Percentiles rank a stretch among this genome's conserved stretches.
Conservation (phyloP, 2,329 filamentous ascomycete species). For the Eutypella sp. region DNA sequence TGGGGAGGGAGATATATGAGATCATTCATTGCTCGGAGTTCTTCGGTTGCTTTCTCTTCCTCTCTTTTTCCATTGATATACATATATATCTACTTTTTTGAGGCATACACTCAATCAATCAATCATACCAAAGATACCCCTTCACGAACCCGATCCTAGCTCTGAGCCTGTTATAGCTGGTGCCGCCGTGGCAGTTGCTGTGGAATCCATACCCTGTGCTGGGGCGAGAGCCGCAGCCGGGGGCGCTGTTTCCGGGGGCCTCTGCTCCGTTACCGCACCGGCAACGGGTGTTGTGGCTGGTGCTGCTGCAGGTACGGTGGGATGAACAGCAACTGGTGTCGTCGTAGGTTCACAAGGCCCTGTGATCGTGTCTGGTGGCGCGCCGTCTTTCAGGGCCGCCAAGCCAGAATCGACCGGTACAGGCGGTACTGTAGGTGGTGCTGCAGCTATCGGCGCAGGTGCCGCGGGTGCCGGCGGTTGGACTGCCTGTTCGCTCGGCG, state of each 20-base stretch:
- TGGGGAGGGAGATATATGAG: conserved; percentile 20
- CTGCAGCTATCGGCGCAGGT: background rate
- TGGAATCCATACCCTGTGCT: conserved; percentile 2
- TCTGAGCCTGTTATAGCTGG: no score
- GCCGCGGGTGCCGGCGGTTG: background rate
- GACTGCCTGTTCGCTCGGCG: background rate
- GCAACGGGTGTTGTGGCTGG: conserved; percentile 7
- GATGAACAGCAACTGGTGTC: no score
- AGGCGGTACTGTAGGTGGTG: background rate
- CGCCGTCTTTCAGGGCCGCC: no score
- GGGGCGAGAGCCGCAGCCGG: conserved; percentile 3
- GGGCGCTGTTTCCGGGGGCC: no score
- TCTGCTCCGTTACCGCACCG: no score
- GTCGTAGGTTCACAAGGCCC: no score
- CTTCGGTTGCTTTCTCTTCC: conserved; percentile 21
- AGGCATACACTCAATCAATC: no score
- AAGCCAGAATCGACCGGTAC: no score
- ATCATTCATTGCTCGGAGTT: no score
- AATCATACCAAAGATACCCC: conserved; percentile 22
- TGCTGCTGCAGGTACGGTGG: conserved; percentile 6
- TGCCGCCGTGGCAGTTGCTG: no score
- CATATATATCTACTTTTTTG: conserved; percentile 18
- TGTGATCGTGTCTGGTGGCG: no score
- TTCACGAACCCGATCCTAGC: conserved; percentile 7
- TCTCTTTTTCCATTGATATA: conserved; percentile 14